Conservation (phyloP, 306 rosid species). For the Castanea sativa region DNA sequence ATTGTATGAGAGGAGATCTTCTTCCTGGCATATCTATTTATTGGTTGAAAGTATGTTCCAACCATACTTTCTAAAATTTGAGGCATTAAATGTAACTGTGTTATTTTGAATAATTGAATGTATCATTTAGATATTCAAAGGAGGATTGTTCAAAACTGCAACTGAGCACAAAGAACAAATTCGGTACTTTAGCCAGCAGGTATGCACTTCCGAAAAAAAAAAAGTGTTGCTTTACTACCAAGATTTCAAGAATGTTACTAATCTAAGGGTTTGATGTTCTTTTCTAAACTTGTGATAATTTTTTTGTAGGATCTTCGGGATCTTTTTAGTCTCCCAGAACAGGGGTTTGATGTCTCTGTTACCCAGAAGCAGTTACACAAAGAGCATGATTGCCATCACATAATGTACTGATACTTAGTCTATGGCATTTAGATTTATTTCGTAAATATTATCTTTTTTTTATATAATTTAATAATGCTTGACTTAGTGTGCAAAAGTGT, state of each 20-base stretch:
- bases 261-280: neutral
- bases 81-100: neutral
- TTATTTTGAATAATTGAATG: conserved; percentile 12
- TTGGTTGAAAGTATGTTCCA: neutral
- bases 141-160: conserved; percentile 87
- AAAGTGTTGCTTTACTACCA: neutral
- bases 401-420: conserved; percentile 43
- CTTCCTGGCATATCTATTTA: neutral
- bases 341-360: conserved; percentile 89
- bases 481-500: neutral
- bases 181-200: conserved; percentile 92
- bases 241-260: neutral
- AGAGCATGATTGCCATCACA: conserved; percentile 69
- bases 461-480: neutral
- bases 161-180: conserved; percentile 94
- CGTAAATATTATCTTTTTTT: neutral
- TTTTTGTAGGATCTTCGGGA: conserved; percentile 79
- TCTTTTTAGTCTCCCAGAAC: conserved; percentile 84
- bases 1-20: neutral
- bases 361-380: conserved; percentile 79
- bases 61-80: neutral
- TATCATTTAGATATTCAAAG: conserved; percentile 63
- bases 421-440: neutral
- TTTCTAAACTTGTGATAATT: conserved; percentile 9
- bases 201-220: conserved; percentile 20